These are phyloP conservation scores for Brasilioporus rufonigricans DNA, from an alignment of 768 basidiomycete species.

Conservation along the genomic window DNA sequence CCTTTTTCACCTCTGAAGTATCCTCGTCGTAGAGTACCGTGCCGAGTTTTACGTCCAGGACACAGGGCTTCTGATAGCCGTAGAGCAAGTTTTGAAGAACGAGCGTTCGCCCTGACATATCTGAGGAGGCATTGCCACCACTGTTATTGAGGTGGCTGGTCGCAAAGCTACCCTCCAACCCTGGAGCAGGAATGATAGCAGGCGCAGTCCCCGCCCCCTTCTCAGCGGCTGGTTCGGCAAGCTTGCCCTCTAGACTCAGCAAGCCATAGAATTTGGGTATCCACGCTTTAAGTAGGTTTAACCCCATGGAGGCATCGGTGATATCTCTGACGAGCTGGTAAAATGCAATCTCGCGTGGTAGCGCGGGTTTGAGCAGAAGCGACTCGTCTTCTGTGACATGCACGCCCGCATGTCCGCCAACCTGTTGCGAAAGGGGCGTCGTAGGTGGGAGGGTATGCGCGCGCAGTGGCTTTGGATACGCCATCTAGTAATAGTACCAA, in stretches of 20 bases:
- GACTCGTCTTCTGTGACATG: constrained; percentile 67
- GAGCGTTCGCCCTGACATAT: constrained; percentile 52
- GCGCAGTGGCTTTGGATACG: constrained; percentile 6
- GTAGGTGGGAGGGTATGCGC: constrained; percentile 21
- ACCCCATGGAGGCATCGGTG: constrained; percentile 25
- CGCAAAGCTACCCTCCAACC: constrained; percentile 47
- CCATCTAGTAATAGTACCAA: background rate
- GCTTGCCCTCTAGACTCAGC: constrained; percentile 62
- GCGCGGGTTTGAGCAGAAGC: constrained; percentile 78
- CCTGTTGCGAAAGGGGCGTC: constrained; percentile 53
- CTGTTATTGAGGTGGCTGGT: background rate
- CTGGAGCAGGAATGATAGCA: constrained; percentile 23
- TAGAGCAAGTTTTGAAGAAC: constrained; percentile 84
- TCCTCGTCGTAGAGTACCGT: constrained; percentile 78
- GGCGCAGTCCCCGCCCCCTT: constrained; percentile 2
- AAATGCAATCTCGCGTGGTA: constrained; percentile 64
- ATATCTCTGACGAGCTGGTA: constrained; percentile 51
- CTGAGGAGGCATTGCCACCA: background rate
- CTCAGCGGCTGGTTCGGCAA: constrained; percentile 15
- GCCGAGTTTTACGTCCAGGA: constrained; percentile 93
- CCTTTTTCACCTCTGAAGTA: constrained; percentile 68
- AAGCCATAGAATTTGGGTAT: constrained; percentile 81
- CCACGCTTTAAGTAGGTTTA: constrained; percentile 46
- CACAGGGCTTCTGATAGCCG: constrained; percentile 74
- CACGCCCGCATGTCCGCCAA: constrained; percentile 82